Conservation (phyloP, 495 filamentous ascomycete genomes). For the Pyrenula massariospora region DNA sequence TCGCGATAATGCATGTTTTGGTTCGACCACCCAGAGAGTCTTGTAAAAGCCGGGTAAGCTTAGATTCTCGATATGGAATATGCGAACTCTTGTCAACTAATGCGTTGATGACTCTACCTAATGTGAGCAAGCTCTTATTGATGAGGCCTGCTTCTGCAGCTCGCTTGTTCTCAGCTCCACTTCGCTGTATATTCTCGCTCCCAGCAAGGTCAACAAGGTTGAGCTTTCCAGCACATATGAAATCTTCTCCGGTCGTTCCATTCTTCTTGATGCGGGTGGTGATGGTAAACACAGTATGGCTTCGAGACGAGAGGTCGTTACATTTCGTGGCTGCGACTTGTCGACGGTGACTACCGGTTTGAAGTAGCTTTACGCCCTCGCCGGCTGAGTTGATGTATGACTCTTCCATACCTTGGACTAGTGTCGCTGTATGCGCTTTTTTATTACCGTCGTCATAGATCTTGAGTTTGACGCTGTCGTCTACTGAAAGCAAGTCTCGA, state of each 20-base stretch:
- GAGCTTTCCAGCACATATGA: constrained; percentile 84
- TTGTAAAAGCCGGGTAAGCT: constrained; percentile 87
- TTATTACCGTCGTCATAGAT: constrained; percentile 86
- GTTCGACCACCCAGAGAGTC: constrained; percentile 91
- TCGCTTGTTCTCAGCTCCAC: constrained; percentile 94
- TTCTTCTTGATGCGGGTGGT: constrained; percentile 77
- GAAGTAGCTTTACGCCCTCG: constrained; percentile 79
- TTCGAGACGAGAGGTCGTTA: constrained; percentile 91
- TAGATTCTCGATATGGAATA: constrained; percentile 95
- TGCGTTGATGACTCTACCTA: constrained; percentile 95
- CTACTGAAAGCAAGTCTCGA: constrained; percentile 69
- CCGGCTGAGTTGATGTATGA: constrained; percentile 74
- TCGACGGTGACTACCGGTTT: constrained; percentile 78
- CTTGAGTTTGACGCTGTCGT: constrained; percentile 79
- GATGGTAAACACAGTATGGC: constrained; percentile 93
- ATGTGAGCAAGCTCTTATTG: constrained; percentile 91
- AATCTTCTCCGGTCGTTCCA: constrained; percentile 76
- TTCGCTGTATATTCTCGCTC: constrained; percentile 93
- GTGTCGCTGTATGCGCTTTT: constrained; percentile 63
- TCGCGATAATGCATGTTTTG: constrained; percentile 98
- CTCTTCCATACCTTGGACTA: constrained; percentile 98
- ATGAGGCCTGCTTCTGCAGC: constrained; percentile 92
- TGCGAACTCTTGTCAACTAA: constrained; percentile 82
- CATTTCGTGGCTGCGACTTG: constrained; percentile 97
- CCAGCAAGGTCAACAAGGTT: constrained; percentile 95